Conservation (phyloP, 2,329 filamentous ascomycete species). For the Epicoccum nigrum region DNA sequence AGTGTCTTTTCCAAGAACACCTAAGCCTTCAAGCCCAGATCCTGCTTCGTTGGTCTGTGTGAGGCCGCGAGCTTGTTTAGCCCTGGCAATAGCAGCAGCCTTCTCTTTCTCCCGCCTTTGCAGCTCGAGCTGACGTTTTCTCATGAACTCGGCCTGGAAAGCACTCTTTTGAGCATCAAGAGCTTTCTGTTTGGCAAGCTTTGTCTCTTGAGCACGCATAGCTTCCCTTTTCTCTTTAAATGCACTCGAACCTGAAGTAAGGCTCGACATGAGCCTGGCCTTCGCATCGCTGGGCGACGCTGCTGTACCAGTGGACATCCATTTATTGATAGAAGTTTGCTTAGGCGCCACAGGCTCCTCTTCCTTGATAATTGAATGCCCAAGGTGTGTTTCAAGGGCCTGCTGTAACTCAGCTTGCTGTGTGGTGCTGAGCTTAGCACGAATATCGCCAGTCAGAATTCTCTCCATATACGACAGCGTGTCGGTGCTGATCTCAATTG, state of each 20-base stretch:
- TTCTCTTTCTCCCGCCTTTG: constrained; percentile 77
- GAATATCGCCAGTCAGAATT: constrained; percentile 67
- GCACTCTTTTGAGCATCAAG: constrained; percentile 35
- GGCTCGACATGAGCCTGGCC: constrained; percentile 38
- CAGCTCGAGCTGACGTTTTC: constrained; percentile 75
- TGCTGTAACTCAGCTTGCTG: constrained; percentile 82
- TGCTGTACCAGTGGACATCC: constrained; percentile 43
- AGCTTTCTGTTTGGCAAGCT: constrained; percentile 35
- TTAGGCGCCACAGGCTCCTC: constrained; percentile 46
- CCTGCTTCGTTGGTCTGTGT: constrained; percentile 73
- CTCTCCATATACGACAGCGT: constrained; percentile 68
- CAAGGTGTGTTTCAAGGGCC: constrained; percentile 62
- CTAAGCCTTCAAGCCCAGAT: constrained; percentile 75
- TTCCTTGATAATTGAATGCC: constrained; percentile 43
- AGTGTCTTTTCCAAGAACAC: constrained; percentile 79
- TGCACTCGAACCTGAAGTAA: constrained; percentile 36
- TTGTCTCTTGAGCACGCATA: constrained; percentile 28
- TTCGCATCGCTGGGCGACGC: constrained; percentile 28
- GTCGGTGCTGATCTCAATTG: constrained; percentile 70
- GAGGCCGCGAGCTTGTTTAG: constrained; percentile 63
- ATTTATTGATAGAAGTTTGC: constrained; percentile 50
- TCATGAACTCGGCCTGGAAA: constrained; percentile 63
- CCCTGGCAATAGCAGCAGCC: constrained; percentile 71
- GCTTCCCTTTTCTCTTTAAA: constrained; percentile 39
- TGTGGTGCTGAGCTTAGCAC: constrained; percentile 79